Percentiles rank a stretch among this genome's conserved stretches.
phyloP scores from a whole-genome alignment of 345 rosid genomes.

The Noccaea bulbosa region DNA sequence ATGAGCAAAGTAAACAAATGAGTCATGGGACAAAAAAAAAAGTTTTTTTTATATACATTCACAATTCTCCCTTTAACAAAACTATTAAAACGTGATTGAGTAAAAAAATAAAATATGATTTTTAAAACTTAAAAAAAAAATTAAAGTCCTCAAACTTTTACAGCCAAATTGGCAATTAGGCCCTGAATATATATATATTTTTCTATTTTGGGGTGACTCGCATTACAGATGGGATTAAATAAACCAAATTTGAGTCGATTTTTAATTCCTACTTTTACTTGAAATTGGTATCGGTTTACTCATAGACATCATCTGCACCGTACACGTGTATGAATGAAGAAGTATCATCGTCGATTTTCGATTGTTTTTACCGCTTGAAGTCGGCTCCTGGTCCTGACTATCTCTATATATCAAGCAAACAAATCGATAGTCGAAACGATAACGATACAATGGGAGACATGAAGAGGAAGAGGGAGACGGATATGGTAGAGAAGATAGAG shows the following conservation, averaged over 20 bases:
- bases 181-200: no score
- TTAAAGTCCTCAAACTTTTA: no score
- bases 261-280: neutral
- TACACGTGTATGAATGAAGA: constrained; percentile 20
- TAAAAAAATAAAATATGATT: no score
- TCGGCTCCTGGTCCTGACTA: neutral
- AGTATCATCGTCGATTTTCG: neutral
- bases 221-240: neutral
- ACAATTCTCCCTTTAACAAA: no score
- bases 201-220: neutral
- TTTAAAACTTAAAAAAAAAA: no score
- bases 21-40: no score
- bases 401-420: neutral
- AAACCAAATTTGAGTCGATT: neutral
- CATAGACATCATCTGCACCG: constrained; percentile 14
- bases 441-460: constrained; percentile 11
- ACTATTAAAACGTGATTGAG: no score
- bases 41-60: no score
- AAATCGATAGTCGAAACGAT: neutral
- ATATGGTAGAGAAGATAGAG: no score
- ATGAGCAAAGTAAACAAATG: no score
- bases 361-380: neutral
- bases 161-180: no score
- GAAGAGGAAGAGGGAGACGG: constrained; percentile 5
- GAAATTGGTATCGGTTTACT: neutral